Percentiles rank a stretch among this genome's conserved stretches.
Evolutionary conservation across 2,329 filamentous ascomycete species (phyloP).

Genomic region (Elsinoe batatas): DNA sequence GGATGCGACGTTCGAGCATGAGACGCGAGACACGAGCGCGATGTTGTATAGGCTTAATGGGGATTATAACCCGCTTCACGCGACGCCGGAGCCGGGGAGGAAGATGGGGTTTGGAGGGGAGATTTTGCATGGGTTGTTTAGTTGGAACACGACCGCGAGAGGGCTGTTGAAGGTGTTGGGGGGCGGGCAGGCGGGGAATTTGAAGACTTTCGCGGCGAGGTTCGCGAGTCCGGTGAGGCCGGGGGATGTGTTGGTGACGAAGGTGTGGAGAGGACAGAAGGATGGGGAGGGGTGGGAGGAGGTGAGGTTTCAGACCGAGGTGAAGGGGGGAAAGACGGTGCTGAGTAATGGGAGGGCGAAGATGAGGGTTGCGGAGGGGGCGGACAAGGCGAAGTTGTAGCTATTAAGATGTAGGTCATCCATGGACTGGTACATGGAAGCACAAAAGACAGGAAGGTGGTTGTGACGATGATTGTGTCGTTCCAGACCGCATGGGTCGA

Average conservation of each 20-base stretch:
- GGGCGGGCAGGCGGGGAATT: conserved; percentile 65
- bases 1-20: conserved; percentile 59
- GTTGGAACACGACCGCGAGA: conserved; percentile 72
- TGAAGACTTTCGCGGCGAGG: conserved; percentile 80
- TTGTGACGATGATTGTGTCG: conserved; percentile 1
- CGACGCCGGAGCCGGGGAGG: conserved; percentile 70
- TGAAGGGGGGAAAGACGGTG: conserved; percentile 73
- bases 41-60: conserved; percentile 76
- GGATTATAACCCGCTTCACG: conserved; percentile 90
- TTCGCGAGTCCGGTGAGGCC: conserved; percentile 80
- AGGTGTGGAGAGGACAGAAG: conserved; percentile 66
- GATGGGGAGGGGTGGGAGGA: conserved; percentile 65
- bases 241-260: conserved; percentile 69
- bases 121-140: conserved; percentile 84
- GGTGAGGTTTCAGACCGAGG: conserved; percentile 66
- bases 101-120: conserved; percentile 86
- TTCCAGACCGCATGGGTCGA: conserved; percentile 3
- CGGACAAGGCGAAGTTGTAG: conserved; percentile 51
- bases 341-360: conserved; percentile 78
- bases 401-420: background rate
- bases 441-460: background rate
- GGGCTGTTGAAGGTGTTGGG: conserved; percentile 64
- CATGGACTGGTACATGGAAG: background rate
- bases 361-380: conserved; percentile 52
- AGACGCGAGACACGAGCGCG: conserved; percentile 62